Evolutionary conservation across 148 eudicot species (phyloP), one percentile per base, ranked within the genome.

Genomic region (Chenopodium album): DNA sequence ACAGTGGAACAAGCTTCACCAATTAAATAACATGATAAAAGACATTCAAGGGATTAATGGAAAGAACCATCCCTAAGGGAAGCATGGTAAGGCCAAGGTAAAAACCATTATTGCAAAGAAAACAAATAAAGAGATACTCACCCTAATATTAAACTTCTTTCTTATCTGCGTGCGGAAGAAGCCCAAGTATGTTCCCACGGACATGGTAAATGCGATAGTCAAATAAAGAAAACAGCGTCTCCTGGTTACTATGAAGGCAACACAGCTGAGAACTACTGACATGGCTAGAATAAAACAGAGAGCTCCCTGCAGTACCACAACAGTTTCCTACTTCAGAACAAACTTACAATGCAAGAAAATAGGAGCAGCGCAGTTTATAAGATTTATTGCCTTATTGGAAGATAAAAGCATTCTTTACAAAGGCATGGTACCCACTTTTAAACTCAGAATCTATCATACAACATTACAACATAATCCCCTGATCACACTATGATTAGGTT

Each of bases 71-170:
- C 47, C 41, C 47, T 32, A 69, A 69, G 73, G 66, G 28, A 23
- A 22, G 66, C 66, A 62, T 29, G 32, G 63, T 23, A 19, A 9
- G 23, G 16, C 69, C 4, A 79, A 56, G 41, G 41, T 76, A 59
- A 20, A 37, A 31, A 48, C 4, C n/a, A 56, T 2, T 47, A 22
- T 7, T 11, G 20, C 9, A 50, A 32, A 37, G 41, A 81, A 59
- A 64, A 22, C 26, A 69, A 41, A 47, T 8, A 29, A 70, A 26
- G 41, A 77, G 73, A 73, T 48, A 73, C 91, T 86, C 82, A 96
- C 99, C 85, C 86, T 88, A 65, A 96, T 92, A 81, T 94, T 96
- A 84, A 96, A 94, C 83, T 91, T 96, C 71, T 88, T 94, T 82
- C 92, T 90, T 29, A 94, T 92, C 82, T 85, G 90, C 28, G 91